A percentile compares a stretch with the other conserved stretches of the same genome.
phyloP scores from a whole-genome alignment of 495 filamentous ascomycete genomes.

The Neurospora tetraspora region DNA sequence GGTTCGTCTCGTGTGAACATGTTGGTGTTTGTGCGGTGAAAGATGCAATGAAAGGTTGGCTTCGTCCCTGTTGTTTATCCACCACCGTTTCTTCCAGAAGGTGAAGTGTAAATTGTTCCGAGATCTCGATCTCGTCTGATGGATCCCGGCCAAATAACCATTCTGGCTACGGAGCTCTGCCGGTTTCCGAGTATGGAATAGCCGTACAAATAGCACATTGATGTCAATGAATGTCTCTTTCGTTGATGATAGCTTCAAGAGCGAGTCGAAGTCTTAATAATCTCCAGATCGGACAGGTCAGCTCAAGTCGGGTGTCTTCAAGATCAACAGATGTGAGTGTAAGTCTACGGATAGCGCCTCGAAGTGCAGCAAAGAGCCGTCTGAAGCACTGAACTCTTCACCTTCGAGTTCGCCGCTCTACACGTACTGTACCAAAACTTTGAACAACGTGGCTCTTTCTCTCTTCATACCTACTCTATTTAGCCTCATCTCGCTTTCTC shows the following conservation, averaged over 20 bases:
- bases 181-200: neutral
- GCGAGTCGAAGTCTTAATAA: too few relatives aligned
- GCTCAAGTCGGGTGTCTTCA: too few relatives aligned
- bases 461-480: slow-evolving; percentile 15
- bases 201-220: too few relatives aligned
- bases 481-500: slow-evolving; percentile 24
- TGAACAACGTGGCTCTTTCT: neutral
- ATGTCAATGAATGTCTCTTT: too few relatives aligned
- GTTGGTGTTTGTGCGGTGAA: neutral
- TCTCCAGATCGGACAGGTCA: neutral
- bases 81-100: neutral
- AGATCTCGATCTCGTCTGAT: neutral
- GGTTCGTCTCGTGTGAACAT: neutral
- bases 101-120: neutral
- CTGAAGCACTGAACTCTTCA: neutral
- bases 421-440: neutral
- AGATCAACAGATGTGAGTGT: neutral
- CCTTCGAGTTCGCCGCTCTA: neutral
- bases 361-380: neutral
- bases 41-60: neutral
- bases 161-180: neutral
- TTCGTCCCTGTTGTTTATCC: neutral
- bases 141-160: neutral
- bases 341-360: neutral
- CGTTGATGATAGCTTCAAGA: too few relatives aligned